Evolutionary conservation across 768 basidiomycete genomes (phyloP).

Genomic region (Lentinula aciculospora): DNA sequence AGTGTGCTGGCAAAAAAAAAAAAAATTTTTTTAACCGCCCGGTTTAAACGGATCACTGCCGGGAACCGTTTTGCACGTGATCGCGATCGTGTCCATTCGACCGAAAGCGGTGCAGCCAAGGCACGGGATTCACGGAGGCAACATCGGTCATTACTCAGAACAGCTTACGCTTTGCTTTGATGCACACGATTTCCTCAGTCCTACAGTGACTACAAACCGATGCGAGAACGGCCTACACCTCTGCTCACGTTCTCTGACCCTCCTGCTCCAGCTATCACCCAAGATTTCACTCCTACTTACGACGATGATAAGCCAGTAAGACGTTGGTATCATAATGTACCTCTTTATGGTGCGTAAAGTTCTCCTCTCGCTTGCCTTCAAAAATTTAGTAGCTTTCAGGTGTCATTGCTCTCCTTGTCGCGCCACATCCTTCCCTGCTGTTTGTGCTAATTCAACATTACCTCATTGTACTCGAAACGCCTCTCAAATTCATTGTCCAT

Average conservation of each 20-base stretch:
- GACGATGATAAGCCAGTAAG: conserved; percentile 32
- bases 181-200: conserved; percentile 27
- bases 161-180: conserved; percentile 52
- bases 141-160: conserved; percentile 26
- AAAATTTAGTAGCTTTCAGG: conserved; percentile 22
- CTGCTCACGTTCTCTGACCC: not conserved
- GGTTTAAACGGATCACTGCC: too few species aligned
- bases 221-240: conserved; percentile 2
- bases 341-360: conserved; percentile 44
- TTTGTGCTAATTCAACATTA: conserved; percentile 65
- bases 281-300: not conserved
- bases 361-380: conserved; percentile 7
- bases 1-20: too few species aligned
- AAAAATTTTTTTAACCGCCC: too few species aligned
- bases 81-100: too few species aligned
- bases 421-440: conserved; percentile 72
- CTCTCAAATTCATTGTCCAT: conserved; percentile 45
- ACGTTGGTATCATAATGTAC: conserved; percentile 54
- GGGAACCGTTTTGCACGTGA: too few species aligned
- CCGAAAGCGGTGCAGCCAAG: too few species aligned
- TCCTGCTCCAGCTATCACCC: not conserved
- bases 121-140: too few species aligned
- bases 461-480: conserved; percentile 44
- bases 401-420: conserved; percentile 51
- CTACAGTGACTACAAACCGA: not conserved